Base-by-base conservation (phyloP, 768 basidiomycete genomes). In the Naganishia vishniacii region DNA sequence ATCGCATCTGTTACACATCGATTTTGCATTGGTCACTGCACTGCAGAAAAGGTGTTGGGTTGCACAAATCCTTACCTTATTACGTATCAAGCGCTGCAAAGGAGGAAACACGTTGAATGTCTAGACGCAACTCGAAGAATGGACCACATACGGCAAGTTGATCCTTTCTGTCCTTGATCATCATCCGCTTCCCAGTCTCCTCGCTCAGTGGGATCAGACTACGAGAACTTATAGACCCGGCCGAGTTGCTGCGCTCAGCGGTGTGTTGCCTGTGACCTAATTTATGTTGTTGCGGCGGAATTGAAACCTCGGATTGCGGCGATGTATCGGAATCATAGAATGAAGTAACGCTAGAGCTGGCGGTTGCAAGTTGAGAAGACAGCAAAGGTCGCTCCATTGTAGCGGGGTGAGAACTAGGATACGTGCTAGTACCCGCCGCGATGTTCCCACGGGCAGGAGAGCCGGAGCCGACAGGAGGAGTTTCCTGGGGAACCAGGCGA, bases 151-250 rank as follows among this genome's bases (percentile, higher is more conserved):
- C 63, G 34, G 64, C 29, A 31, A 65, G 40, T n/a, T 59, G 58
- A 51, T 65, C 64, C 47, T 47, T 65, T 29, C 64, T 37, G 20
- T 42, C 64, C 32, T 48, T 60, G 4, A 37, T 13, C 1, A 49
- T 48, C 37, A 65, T 46, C 40, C 64, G 18, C 34, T 65, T 65
- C 25, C 64, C 64, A 0, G 64, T 65, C 20, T 59, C 42, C n/a
- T 65, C 64, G 23, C 37, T 23, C 1, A 48, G 34, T 20, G 60
- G 60, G 5, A 48, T 41, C 25, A 61, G 31, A 25, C n/a, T 25
- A 25, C 42, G 26, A 8, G 41, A 31, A 18, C 29, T 31, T 12
- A 26, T 28, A 29, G 41, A 47, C 23, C 31, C 59, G 4, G 25
- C 28, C 11, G 59, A 60, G 31, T 60, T 23, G 20, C 53, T 18